A percentile compares a stretch with the other conserved stretches of the same genome.
These are phyloP conservation scores for Schrenkiella parvula DNA, from an alignment of 345 rosid genomes.

Conservation along the genomic window DNA sequence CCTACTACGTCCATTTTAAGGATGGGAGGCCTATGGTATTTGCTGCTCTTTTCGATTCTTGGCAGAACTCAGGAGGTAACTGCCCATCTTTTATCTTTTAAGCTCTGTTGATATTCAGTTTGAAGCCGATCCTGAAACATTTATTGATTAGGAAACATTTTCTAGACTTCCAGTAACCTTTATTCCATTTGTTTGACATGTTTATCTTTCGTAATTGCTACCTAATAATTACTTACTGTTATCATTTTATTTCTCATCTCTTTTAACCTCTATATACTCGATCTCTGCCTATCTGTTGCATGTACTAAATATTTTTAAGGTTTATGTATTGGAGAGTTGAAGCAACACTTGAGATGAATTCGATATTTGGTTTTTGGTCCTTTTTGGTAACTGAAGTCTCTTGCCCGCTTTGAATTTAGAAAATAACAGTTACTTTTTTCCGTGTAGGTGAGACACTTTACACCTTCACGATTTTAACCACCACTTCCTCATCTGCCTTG, in stretches of 20 bases:
- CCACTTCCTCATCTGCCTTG: conserved; percentile 61
- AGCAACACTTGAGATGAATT: not conserved
- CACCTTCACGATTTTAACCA: conserved; percentile 79
- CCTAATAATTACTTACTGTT: not conserved
- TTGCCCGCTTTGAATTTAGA: not conserved
- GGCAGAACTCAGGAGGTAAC: conserved; percentile 75
- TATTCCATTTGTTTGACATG: not conserved
- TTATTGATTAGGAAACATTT: not conserved
- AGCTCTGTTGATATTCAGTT: not conserved
- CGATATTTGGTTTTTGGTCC: not conserved
- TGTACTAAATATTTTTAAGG: not conserved
- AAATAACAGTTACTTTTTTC: not conserved
- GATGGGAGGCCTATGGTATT: conserved; percentile 81
- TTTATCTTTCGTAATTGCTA: not conserved
- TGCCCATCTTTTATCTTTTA: not conserved
- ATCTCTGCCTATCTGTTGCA: not conserved
- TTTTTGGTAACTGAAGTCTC: not conserved
- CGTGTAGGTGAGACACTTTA: conserved; percentile 66
- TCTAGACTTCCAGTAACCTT: not conserved
- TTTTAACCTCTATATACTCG: not conserved
- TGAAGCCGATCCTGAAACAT: not conserved
- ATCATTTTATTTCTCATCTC: not conserved
- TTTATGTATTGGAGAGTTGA: not conserved
- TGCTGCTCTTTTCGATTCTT: conserved; percentile 86
- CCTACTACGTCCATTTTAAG: conserved; percentile 81